Conservation (phyloP, 257 asterid genomes). For the Ilex aquifolium region DNA sequence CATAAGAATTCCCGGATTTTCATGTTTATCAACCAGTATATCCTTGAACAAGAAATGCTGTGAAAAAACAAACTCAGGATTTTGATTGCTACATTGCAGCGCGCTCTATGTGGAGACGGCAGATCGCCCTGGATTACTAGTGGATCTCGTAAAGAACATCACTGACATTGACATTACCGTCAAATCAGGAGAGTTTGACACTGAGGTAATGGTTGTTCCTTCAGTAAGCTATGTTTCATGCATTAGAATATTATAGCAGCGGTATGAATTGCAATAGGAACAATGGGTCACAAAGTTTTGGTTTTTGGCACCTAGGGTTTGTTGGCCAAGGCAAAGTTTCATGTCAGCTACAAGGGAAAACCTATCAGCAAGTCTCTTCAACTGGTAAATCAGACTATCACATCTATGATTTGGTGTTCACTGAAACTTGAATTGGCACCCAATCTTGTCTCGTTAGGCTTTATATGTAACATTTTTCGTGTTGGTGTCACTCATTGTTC, state of each 20-base stretch:
- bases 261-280: not conserved
- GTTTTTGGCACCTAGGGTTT: conserved; percentile 48
- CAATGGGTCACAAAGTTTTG: not conserved
- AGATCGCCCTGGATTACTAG: conserved; percentile 90
- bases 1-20: not conserved
- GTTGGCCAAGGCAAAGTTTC: conserved; percentile 94
- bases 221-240: not conserved
- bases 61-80: not conserved
- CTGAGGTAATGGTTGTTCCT: conserved; percentile 49
- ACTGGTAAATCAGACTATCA: conserved; percentile 41
- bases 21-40: not conserved
- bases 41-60: not conserved
- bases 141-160: conserved; percentile 84
- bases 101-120: conserved; percentile 78
- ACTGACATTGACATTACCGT: conserved; percentile 76
- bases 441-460: too few species aligned
- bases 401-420: too few species aligned
- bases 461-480: too few species aligned
- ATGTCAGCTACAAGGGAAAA: conserved; percentile 82
- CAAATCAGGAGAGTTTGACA: conserved; percentile 88
- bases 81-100: conserved; percentile 41
- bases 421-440: too few species aligned
- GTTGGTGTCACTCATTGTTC: too few species aligned
- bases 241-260: not conserved
- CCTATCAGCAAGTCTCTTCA: conserved; percentile 89